Conservation (phyloP, 202 grass and related monocot species). For the Eragrostis tef region DNA sequence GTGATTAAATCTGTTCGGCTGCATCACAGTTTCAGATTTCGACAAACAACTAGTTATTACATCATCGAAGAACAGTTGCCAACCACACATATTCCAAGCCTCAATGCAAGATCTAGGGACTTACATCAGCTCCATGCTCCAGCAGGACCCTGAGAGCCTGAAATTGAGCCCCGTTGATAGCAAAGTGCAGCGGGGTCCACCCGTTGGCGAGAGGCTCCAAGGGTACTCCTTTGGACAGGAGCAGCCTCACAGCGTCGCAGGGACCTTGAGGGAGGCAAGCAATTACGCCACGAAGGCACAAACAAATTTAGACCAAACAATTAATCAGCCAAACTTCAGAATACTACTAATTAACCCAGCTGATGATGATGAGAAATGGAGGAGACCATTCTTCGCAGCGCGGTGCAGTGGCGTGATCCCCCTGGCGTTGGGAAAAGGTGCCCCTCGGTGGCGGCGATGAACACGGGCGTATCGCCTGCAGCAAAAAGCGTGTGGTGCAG, state of each 20-base stretch:
- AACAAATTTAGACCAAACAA: not conserved
- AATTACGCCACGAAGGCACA: not conserved
- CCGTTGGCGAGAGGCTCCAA: not conserved
- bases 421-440: not conserved
- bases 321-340: no score
- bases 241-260: not conserved
- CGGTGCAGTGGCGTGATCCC: not conserved
- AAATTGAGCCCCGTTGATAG: not conserved
- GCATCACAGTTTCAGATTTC: not conserved
- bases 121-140: not conserved
- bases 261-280: not conserved
- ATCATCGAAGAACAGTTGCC: not conserved
- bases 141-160: not conserved
- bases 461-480: not conserved
- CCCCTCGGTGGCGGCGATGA: not conserved
- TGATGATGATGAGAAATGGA: not conserved
- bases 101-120: not conserved
- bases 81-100: not conserved
- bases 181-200: not conserved
- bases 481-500: not conserved
- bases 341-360: no score
- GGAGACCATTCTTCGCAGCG: not conserved
- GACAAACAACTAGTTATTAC: not conserved
- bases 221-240: not conserved
- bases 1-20: not conserved